Base-by-base conservation (phyloP, 176 grass and related monocot species). In the Avena eriantha region DNA sequence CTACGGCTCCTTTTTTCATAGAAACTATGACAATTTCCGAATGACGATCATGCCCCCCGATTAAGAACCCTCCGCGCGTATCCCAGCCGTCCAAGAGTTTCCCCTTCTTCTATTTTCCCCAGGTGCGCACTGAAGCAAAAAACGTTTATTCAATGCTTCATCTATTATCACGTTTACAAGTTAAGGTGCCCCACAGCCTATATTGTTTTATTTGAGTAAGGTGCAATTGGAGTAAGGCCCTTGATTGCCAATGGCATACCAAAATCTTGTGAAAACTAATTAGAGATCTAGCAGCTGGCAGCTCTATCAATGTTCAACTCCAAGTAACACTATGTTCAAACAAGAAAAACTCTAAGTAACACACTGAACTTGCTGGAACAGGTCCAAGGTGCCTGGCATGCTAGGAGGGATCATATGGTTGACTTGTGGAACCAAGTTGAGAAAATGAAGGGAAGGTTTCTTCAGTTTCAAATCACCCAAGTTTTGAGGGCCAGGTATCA, bases 381-480 rank as follows among this genome's bases (percentile, higher is more conserved):
- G 92, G 78, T 89, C n/a, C 77, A 82, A 85, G 89, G 82, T 87
- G 7, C 63, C 10, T 94, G 87, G 89, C 57, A 60, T 61, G 3
- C 50, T 53, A 53, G 4, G 50, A 53, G 50, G 4, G 3, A 16
- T 53, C 14, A 53, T 53, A 53, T 17, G 3, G 50, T 17, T 53
- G 41, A 80, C 77, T 91, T 94, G 73, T 92, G 82, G 83, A 82
- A 89, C 56, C 84, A 71, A 58, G 92, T 33, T 17, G 92, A 94
- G 73, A 36, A 74, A 49, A 82, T 94, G n/a, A 94, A 92, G 87
- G 77, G 69, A 34, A 61, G 3, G 1, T 94, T 94, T 60, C 49
- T 31, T 47, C 75, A 85, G 79, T 92, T 94, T 82, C 22, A 87
- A 41, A 82, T 92, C 31, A 72, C 55, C 29, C 89, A 92, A 87